Evolutionary conservation across 345 rosid genomes (phyloP).

Genomic region (Hirschfeldia incana): DNA sequence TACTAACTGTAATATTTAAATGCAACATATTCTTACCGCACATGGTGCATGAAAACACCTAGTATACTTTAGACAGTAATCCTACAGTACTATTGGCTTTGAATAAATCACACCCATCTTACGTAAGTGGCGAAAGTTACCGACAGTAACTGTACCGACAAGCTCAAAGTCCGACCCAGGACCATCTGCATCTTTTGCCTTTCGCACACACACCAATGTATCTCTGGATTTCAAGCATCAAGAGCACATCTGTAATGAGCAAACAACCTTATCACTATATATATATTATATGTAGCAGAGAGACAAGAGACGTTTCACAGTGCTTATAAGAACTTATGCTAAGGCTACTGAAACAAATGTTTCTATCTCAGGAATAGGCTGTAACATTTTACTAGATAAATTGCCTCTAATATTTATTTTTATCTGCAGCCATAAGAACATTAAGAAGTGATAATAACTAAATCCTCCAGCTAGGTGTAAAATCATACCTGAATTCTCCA

Average conservation of each 20-base stretch:
- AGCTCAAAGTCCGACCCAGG: slow-evolving; percentile 88
- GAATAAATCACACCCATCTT: slow-evolving; percentile 10
- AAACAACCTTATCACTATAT: background rate
- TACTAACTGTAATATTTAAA: too few relatives aligned
- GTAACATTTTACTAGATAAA: background rate
- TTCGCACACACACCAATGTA: slow-evolving; percentile 74
- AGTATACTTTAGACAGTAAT: too few relatives aligned
- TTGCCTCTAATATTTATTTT: background rate
- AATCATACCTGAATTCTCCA: slow-evolving; percentile 79
- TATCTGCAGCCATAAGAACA: slow-evolving; percentile 7
- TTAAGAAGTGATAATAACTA: background rate
- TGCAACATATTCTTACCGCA: too few relatives aligned
- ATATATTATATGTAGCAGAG: background rate
- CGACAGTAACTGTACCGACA: slow-evolving; percentile 80
- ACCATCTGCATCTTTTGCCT: slow-evolving; percentile 77
- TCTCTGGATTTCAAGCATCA: slow-evolving; percentile 75
- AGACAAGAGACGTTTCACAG: background rate
- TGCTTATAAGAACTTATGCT: background rate
- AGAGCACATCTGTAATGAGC: slow-evolving; percentile 64
- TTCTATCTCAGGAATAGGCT: background rate
- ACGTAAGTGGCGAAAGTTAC: slow-evolving; percentile 38
- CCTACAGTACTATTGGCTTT: background rate
- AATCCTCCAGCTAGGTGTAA: slow-evolving; percentile 19
- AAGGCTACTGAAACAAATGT: background rate
- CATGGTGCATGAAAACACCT: too few relatives aligned